A percentile compares a stretch with the other conserved stretches of the same genome.
Evolutionary conservation across 192 early-diverging fungal species (phyloP).

Genomic region (Rhizophlyctis rosea): DNA sequence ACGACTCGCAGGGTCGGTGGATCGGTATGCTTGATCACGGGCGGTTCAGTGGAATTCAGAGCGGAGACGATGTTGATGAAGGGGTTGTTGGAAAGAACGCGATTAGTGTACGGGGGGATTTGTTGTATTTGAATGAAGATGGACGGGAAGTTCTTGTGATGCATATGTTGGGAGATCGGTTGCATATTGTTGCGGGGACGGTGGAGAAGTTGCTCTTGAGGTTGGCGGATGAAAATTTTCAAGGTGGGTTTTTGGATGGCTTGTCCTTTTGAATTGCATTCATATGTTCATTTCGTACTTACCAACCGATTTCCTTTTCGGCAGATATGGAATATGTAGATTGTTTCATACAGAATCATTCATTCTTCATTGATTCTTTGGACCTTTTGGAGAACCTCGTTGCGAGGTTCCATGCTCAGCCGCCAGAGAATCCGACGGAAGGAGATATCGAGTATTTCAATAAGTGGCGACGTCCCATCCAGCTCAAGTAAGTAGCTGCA

Average conservation of each 20-base stretch:
- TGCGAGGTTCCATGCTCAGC: slow-evolving; percentile 54
- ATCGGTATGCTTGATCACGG: slow-evolving; percentile 36
- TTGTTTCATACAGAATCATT: slow-evolving; percentile 54
- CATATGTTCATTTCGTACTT: background rate
- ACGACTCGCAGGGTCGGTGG: slow-evolving; percentile 20
- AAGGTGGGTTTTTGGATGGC: slow-evolving; percentile 38
- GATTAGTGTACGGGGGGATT: slow-evolving; percentile 27
- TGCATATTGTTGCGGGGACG: slow-evolving; percentile 61
- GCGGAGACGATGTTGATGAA: slow-evolving; percentile 3
- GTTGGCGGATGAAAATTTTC: slow-evolving; percentile 60
- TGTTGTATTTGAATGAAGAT: slow-evolving; percentile 52
- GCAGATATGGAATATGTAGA: slow-evolving; percentile 68
- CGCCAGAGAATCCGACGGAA: slow-evolving; percentile 10
- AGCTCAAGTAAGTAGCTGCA: slow-evolving; percentile 44
- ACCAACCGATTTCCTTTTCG: background rate
- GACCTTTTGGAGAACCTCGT: slow-evolving; percentile 57
- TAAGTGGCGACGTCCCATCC: slow-evolving; percentile 46
- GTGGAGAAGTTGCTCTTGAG: slow-evolving; percentile 59
- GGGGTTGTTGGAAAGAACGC: background rate
- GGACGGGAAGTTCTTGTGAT: slow-evolving; percentile 55
- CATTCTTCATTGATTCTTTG: slow-evolving; percentile 56
- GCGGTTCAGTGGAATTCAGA: slow-evolving; percentile 10
- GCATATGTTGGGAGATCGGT: slow-evolving; percentile 48
- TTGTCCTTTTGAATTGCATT: background rate
- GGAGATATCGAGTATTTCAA: slow-evolving; percentile 44